A percentile compares a stretch with the other conserved stretches of the same genome.
phyloP scores from a whole-genome alignment of 2,329 filamentous ascomycete genomes.

The Ceratocystis destructans region DNA sequence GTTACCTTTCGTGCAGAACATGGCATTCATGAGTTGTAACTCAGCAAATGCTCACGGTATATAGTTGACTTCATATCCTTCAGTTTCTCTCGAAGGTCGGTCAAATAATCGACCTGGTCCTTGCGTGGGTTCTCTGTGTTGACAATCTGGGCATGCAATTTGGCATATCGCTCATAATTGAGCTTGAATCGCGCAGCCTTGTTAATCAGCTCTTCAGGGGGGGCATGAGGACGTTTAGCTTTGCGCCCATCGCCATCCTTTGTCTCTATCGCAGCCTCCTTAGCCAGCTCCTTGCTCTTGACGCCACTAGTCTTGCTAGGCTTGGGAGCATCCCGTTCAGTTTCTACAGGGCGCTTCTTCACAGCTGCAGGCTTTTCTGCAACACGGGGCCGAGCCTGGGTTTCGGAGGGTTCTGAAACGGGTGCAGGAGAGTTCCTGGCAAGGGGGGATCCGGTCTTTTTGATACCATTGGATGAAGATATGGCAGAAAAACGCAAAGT shows the following conservation, averaged over 20 bases:
- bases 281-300: conserved; percentile 15
- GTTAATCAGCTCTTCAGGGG: conserved; percentile 32
- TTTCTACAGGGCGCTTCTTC: conserved; percentile 23
- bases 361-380: conserved; percentile 25
- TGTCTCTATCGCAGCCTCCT: conserved; percentile 10
- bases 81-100: conserved; percentile 42
- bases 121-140: conserved; percentile 37
- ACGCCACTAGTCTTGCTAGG: not conserved
- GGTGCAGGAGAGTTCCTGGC: conserved; percentile 10
- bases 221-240: conserved; percentile 25
- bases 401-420: conserved; percentile 12
- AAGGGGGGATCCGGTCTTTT: conserved; percentile 11
- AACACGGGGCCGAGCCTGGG: not conserved
- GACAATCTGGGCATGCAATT: conserved; percentile 42
- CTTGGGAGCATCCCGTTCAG: conserved; percentile 6
- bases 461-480: conserved; percentile 9
- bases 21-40: conserved; percentile 9
- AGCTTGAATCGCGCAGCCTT: conserved; percentile 43
- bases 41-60: conserved; percentile 32
- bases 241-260: conserved; percentile 20
- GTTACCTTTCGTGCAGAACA: too few relatives aligned
- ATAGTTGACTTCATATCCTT: conserved; percentile 47
- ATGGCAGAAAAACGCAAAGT: conserved; percentile 12
- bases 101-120: conserved; percentile 37
- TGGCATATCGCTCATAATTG: conserved; percentile 43